phyloP scores from a whole-genome alignment of 202 grass and related monocot species.

The Thinopyrum obtusiflorum region DNA sequence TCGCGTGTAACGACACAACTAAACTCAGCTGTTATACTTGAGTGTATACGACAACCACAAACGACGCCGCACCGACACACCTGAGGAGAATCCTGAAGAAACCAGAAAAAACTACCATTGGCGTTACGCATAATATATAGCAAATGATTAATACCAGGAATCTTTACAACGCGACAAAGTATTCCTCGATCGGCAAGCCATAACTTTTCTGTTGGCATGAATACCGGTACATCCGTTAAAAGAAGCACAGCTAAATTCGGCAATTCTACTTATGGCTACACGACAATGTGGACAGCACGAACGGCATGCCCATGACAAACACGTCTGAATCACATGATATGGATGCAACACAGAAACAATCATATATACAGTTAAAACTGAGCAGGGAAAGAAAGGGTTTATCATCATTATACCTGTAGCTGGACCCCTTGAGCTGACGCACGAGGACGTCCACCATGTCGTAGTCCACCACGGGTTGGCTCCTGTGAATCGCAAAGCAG shows the following conservation, averaged over 20 bases:
- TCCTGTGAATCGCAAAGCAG: constrained; percentile 23
- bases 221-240: not conserved
- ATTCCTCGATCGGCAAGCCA: too few relatives aligned
- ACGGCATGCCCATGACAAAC: not conserved
- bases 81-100: not conserved
- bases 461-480: constrained; percentile 54
- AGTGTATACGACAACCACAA: not conserved
- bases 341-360: not conserved
- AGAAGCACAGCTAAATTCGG: not conserved
- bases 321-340: not conserved
- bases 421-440: constrained; percentile 81
- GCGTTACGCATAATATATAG: not conserved
- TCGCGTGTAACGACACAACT: not conserved
- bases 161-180: not conserved
- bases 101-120: not conserved
- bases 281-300: not conserved
- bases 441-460: constrained; percentile 61
- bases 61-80: not conserved
- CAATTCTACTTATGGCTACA: not conserved
- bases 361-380: too few relatives aligned
- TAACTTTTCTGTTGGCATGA: not conserved
- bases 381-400: too few relatives aligned
- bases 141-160: not conserved
- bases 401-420: constrained; percentile 46
- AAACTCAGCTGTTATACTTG: not conserved